Evolutionary conservation across 805 yeast species (phyloP).

Genomic region (Blastobotrys attinorum): DNA sequence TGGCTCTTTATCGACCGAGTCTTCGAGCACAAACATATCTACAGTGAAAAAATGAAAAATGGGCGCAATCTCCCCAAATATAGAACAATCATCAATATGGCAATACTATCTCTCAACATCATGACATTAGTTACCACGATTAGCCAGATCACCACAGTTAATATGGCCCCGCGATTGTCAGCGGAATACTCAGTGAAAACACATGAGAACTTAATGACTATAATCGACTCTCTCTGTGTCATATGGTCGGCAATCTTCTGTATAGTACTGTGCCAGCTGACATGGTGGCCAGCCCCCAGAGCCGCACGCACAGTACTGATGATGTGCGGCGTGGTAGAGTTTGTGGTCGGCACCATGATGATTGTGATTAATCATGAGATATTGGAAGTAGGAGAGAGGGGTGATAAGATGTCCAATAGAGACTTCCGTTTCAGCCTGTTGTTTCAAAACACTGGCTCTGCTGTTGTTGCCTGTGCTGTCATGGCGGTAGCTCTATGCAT

Average conservation of each 20-base stretch:
- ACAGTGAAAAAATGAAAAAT: too few relatives aligned
- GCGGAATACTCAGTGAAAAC: too few relatives aligned
- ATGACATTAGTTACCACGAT: background rate
- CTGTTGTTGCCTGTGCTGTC: slow-evolving; percentile 17
- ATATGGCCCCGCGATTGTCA: too few relatives aligned
- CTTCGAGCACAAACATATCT: too few relatives aligned
- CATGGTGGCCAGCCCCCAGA: slow-evolving; percentile 4
- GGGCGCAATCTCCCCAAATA: background rate
- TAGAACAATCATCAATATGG: background rate
- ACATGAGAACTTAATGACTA: slow-evolving; percentile 4
- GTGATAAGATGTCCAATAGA: background rate
- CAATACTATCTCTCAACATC: background rate
- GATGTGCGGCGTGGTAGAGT: slow-evolving; percentile 1
- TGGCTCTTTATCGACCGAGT: too few relatives aligned
- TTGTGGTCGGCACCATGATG: slow-evolving; percentile 3
- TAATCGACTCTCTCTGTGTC: background rate
- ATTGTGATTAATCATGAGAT: slow-evolving; percentile 5
- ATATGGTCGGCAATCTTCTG: slow-evolving; percentile 1
- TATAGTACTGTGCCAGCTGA: slow-evolving; percentile 4
- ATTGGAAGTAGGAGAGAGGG: background rate
- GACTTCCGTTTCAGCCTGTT: background rate
- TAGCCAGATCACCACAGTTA: too few relatives aligned
- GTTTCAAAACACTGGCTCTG: slow-evolving; percentile 13
- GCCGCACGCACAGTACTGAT: slow-evolving; percentile 1
- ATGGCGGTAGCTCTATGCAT: slow-evolving; percentile 11